These are phyloP conservation scores for Debaryomyces psychrophilus DNA, from an alignment of 1,139 yeast genomes.

Conservation along the genomic window DNA sequence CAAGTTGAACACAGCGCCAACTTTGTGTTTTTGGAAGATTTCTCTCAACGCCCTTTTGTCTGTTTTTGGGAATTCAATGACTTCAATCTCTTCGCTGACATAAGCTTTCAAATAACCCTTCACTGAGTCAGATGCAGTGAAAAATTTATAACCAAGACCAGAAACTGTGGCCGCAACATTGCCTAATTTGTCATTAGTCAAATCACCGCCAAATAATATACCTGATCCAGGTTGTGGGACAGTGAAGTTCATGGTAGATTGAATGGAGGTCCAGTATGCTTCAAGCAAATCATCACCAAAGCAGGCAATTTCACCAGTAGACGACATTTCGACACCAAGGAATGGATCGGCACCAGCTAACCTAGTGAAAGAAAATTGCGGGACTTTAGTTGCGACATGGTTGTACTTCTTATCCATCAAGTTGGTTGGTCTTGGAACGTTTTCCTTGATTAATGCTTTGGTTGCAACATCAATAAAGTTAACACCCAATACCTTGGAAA, in stretches of 20 bases:
- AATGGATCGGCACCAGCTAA: conserved; percentile 99
- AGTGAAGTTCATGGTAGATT: conserved; percentile 94
- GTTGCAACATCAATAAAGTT: conserved; percentile 96
- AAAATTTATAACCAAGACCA: conserved; percentile 79
- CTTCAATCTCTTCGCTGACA: conserved; percentile 53
- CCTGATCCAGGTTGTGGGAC: conserved; percentile 91
- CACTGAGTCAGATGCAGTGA: conserved; percentile 73
- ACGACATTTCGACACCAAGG: conserved; percentile 98
- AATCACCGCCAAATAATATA: conserved; percentile 90
- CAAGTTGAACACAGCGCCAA: conserved; percentile 87
- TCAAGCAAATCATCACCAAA: conserved; percentile 84
- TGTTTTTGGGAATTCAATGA: conserved; percentile 87
- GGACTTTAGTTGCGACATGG: conserved; percentile 95
- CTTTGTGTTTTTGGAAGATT: conserved; percentile 82
- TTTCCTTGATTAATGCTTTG: conserved; percentile 75
- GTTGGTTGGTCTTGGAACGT: conserved; percentile 70
- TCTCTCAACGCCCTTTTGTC: conserved; percentile 93
- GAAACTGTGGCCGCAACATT: conserved; percentile 70
- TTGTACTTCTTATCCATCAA: conserved; percentile 63
- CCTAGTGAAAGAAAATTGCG: conserved; percentile 97
- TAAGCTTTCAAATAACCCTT: conserved; percentile 62
- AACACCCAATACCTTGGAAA: conserved; percentile 90
- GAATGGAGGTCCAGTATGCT: conserved; percentile 97
- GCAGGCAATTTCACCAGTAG: conserved; percentile 98
- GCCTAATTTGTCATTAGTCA: conserved; percentile 70